Evolutionary conservation across 1,139 yeast genomes (phyloP).

Genomic region (Geotrichum aggregatum): DNA sequence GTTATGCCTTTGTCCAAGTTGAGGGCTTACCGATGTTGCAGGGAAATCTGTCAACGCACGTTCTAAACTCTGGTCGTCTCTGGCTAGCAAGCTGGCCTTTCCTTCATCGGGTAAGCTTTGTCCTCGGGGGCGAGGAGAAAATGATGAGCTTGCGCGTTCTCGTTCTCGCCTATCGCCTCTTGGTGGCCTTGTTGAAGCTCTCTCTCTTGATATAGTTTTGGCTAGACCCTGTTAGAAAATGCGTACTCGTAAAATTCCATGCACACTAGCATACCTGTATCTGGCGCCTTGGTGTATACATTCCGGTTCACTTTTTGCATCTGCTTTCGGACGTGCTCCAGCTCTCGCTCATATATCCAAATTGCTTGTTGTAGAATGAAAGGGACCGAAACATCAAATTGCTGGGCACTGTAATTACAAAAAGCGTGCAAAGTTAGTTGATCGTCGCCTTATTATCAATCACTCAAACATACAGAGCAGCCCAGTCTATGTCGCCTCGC

Average conservation of each 20-base stretch:
- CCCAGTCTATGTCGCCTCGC: constrained; percentile 42
- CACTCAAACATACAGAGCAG: constrained; percentile 3
- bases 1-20: background rate
- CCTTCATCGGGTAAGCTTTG: background rate
- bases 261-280: constrained; percentile 8
- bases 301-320: constrained; percentile 32
- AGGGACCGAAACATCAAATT: constrained; percentile 41
- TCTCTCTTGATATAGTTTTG: constrained; percentile 4
- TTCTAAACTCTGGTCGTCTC: background rate
- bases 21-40: constrained; percentile 4
- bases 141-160: constrained; percentile 17
- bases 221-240: background rate
- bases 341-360: constrained; percentile 47
- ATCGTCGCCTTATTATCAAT: background rate
- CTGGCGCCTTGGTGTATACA: constrained; percentile 12
- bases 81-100: background rate
- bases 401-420: constrained; percentile 28
- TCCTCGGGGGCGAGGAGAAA: constrained; percentile 13
- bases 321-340: constrained; percentile 41
- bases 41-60: background rate
- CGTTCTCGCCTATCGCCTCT: background rate
- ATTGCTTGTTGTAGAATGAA: constrained; percentile 47
- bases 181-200: background rate
- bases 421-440: background rate
- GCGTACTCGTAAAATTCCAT: background rate